Base-by-base conservation (phyloP, 1,139 yeast species). In the Saccharomyces hybrid region DNA sequence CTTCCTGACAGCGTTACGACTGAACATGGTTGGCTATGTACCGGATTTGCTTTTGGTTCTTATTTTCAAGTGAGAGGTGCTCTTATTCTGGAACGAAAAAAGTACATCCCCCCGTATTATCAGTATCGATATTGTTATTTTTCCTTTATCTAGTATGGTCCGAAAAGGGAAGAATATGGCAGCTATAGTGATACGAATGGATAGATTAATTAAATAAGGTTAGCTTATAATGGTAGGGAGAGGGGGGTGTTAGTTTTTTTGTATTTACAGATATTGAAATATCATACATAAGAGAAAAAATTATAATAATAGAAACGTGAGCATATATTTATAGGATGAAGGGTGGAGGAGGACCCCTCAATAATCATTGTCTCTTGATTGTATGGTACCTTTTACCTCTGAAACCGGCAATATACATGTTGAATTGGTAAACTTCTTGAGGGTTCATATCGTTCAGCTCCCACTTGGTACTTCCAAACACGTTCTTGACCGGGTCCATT, bases 351-450 rank as follows among this genome's bases (percentile, higher is more conserved):
- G 14, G 29, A 26, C 16, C 16, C 27, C 31, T 19, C 48, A 28
- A 27, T 46, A 21, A 48, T 48, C 50, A 26, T 48, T 55, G 59
- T 51, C 63, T 61, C 50, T 70, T 64, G 51, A 87, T 79, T 47
- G 96, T 96, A 68, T 89, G 96, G 74, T 93, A 93, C 71, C 98
- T 82, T 79, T 93, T 93, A 63, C 99, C 99, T 75, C 99, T 84
- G 71, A 91, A 81, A 26, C 93, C 98, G 70, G 88, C 90, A 54
- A 93, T 74, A 68, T 84, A 83, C 76, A 88, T 90, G 75, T 93
- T 93, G 68, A 89, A 87, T 74, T 88, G 96, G 76, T 87, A 91
- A 9, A 88, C 88, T 69, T 91, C 97, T 26, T 91, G 90, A 14
- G 98, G 98, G 70, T 89, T 83, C 59, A 83, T 73, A 70, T 91